Conservation (phyloP, 495 filamentous ascomycete genomes). For the Mycothermus thermophilus region DNA sequence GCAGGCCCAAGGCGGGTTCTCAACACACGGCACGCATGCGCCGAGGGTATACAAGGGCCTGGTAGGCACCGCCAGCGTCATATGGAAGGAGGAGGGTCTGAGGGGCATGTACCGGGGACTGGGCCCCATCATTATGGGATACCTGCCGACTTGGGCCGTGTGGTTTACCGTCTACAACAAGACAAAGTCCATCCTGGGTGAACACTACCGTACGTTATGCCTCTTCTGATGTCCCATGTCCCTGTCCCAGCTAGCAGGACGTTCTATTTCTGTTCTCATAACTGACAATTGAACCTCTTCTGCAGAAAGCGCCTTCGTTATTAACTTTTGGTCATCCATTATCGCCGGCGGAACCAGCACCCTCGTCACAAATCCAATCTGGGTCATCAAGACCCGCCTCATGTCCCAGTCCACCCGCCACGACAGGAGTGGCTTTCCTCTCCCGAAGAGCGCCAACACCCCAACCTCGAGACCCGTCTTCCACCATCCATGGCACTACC, state of each 20-base stretch:
- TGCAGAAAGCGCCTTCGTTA: slow-evolving; percentile 27
- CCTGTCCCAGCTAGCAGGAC: too few species aligned
- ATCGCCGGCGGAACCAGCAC: slow-evolving; percentile 86
- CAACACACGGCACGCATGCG: slow-evolving; percentile 27
- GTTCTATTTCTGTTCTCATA: too few species aligned
- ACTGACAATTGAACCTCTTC: slow-evolving; percentile 3
- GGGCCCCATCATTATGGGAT: slow-evolving; percentile 86
- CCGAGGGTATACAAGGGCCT: slow-evolving; percentile 66
- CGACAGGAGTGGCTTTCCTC: slow-evolving; percentile 23
- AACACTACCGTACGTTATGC: slow-evolving; percentile 46
- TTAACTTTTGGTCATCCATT: slow-evolving; percentile 64
- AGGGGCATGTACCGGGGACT: slow-evolving; percentile 87
- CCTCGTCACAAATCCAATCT: slow-evolving; percentile 95
- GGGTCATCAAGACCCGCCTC: slow-evolving; percentile 96
- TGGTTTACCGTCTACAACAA: slow-evolving; percentile 93
- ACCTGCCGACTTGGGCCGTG: slow-evolving; percentile 95
- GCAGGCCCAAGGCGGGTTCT: slow-evolving; percentile 84
- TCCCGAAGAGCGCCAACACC: slow-evolving; percentile 31
- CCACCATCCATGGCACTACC: slow-evolving; percentile 75
- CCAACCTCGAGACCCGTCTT: slow-evolving; percentile 36
- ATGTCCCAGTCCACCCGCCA: slow-evolving; percentile 63
- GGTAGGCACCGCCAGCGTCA: slow-evolving; percentile 67
- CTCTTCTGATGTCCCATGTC: too few species aligned
- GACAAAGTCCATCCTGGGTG: slow-evolving; percentile 57
- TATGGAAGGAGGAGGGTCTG: slow-evolving; percentile 78